Conservation (phyloP, 2,329 filamentous ascomycete genomes). For the Pyricularia sp. region DNA sequence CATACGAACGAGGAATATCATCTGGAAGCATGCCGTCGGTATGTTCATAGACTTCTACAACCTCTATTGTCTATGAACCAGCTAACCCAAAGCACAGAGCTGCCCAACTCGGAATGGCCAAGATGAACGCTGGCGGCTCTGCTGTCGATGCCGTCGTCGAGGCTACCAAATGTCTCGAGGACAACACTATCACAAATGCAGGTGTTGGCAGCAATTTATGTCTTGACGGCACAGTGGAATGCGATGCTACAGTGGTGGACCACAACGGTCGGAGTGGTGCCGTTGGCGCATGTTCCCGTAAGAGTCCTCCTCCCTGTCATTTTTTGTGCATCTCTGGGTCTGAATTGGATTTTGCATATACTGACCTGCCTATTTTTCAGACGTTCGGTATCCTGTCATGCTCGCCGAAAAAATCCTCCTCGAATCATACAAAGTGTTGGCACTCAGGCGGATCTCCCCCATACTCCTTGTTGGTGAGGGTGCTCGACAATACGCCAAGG, state of each 20-base stretch:
- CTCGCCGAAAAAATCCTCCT: conserved; percentile 76
- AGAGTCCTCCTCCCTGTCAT: not conserved
- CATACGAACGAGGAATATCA: conserved; percentile 73
- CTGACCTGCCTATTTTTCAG: conserved; percentile 27
- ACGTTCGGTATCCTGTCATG: conserved; percentile 84
- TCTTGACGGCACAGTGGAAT: conserved; percentile 83
- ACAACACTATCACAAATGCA: conserved; percentile 91
- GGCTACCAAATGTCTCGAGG: conserved; percentile 76
- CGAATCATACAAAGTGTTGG: conserved; percentile 60
- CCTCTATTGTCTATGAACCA: not conserved
- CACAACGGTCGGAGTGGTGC: conserved; percentile 84
- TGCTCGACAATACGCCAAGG: conserved; percentile 72
- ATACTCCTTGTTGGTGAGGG: conserved; percentile 82
- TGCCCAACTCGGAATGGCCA: conserved; percentile 64
- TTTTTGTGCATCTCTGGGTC: not conserved
- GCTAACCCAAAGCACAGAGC: conserved; percentile 40
- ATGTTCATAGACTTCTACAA: conserved; percentile 23
- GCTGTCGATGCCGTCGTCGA: conserved; percentile 84
- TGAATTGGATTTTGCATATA: not conserved
- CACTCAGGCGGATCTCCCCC: conserved; percentile 77
- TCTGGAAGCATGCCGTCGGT: conserved; percentile 80
- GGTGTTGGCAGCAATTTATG: conserved; percentile 92
- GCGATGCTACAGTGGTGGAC: conserved; percentile 87
- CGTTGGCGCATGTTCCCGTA: conserved; percentile 81
- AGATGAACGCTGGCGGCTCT: conserved; percentile 69